Conservation (phyloP, 129 eudicot species). For the Glebionis coronaria region DNA sequence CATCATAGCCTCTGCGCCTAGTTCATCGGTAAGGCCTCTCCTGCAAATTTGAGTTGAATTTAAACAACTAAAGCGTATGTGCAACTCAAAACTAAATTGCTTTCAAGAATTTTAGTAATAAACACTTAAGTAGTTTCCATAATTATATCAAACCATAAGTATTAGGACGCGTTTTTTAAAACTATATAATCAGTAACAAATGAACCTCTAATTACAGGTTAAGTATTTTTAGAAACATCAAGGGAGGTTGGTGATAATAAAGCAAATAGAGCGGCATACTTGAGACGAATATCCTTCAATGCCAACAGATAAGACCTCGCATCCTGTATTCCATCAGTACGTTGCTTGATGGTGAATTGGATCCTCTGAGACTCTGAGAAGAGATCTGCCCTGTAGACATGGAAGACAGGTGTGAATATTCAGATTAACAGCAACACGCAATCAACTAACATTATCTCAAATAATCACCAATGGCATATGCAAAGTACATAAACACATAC, state of each 20-base stretch:
- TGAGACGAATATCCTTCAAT: conserved; percentile 73
- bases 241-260: not conserved
- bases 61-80: not conserved
- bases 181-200: too few relatives aligned
- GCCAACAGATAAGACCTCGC: conserved; percentile 68
- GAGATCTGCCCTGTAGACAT: conserved; percentile 63
- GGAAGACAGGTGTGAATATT: not conserved
- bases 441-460: not conserved
- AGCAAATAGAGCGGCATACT: conserved; percentile 37
- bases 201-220: not conserved
- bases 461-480: not conserved
- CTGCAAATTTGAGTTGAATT: conserved; percentile 40
- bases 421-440: not conserved
- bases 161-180: too few relatives aligned
- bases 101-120: not conserved
- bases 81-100: conserved; percentile 2
- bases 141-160: not conserved
- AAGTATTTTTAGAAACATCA: not conserved
- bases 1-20: conserved; percentile 87
- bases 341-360: conserved; percentile 57
- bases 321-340: conserved; percentile 73
- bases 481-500: conserved; percentile 12
- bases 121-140: not conserved
- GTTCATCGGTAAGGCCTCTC: conserved; percentile 85
- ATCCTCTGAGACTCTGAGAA: conserved; percentile 83